Conservation (phyloP, 306 rosid genomes). For the Nissolia schottii region DNA sequence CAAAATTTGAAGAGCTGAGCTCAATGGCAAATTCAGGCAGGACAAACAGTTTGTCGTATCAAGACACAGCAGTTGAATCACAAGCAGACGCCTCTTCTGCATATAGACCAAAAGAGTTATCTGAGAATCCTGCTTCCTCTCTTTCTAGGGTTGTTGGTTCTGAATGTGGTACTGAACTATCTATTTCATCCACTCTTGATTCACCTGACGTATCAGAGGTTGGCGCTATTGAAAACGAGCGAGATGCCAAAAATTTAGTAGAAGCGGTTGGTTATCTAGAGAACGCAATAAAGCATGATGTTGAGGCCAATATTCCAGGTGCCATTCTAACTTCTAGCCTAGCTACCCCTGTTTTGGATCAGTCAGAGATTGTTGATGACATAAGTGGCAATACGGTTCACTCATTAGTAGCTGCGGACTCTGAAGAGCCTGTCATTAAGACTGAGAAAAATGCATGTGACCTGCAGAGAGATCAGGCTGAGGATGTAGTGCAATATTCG, state of each 20-base stretch:
- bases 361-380: slow-evolving; percentile 38
- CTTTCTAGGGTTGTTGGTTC: slow-evolving; percentile 62
- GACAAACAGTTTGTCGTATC: slow-evolving; percentile 33
- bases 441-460: slow-evolving; percentile 40
- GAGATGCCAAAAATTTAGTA: slow-evolving; percentile 39
- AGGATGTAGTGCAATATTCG: slow-evolving; percentile 33
- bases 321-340: slow-evolving; percentile 24
- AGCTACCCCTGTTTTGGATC: slow-evolving; percentile 26
- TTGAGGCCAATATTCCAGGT: slow-evolving; percentile 28
- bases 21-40: slow-evolving; percentile 41
- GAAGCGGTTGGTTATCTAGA: slow-evolving; percentile 41
- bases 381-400: slow-evolving; percentile 23
- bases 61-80: slow-evolving; percentile 49
- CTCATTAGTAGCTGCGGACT: slow-evolving; percentile 32
- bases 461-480: slow-evolving; percentile 33
- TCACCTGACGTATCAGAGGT: slow-evolving; percentile 70
- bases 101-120: slow-evolving; percentile 43
- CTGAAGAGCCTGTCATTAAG: slow-evolving; percentile 30
- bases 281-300: slow-evolving; percentile 19
- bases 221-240: slow-evolving; percentile 52
- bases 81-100: slow-evolving; percentile 36
- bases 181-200: slow-evolving; percentile 81
- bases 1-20: slow-evolving; percentile 67
- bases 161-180: slow-evolving; percentile 77
- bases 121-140: slow-evolving; percentile 41